Conservation (phyloP, 345 rosid species). For the Hypericum androsaemum region DNA sequence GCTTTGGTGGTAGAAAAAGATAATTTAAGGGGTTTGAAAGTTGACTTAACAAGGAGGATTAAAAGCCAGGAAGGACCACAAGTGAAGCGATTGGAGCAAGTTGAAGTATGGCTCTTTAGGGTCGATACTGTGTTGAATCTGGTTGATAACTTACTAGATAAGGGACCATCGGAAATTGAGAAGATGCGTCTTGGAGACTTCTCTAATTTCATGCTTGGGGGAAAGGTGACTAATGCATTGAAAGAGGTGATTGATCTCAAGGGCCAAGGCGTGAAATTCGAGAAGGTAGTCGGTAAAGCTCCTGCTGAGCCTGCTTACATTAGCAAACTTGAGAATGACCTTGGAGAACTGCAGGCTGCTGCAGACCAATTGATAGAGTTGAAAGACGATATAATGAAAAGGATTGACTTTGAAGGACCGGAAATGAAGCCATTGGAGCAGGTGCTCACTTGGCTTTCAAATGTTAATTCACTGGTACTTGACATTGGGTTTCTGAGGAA, state of each 20-base stretch:
- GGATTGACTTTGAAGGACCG: neutral
- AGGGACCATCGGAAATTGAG: neutral
- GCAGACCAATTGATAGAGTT: too few relatives aligned
- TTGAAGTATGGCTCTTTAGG: constrained; percentile 4
- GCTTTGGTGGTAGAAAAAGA: too few relatives aligned
- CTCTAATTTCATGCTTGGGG: constrained; percentile 5
- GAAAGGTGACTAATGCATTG: neutral
- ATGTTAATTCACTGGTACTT: neutral
- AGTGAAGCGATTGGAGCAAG: neutral
- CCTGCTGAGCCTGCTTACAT: neutral
- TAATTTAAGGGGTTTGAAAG: too few relatives aligned
- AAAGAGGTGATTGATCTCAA: neutral
- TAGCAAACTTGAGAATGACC: neutral
- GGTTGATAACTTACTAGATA: neutral
- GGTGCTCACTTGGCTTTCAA: constrained; percentile 6
- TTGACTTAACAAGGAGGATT: too few relatives aligned
- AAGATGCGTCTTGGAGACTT: constrained; percentile 1
- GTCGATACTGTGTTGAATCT: neutral
- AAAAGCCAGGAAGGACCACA: neutral
- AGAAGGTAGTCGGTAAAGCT: neutral
- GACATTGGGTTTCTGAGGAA: neutral
- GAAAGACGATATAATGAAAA: too few relatives aligned
- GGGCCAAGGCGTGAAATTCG: neutral
- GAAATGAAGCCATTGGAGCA: neutral
- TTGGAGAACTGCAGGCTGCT: neutral